phyloP scores from a whole-genome alignment of 768 basidiomycete genomes.

The Hericium coralloides region DNA sequence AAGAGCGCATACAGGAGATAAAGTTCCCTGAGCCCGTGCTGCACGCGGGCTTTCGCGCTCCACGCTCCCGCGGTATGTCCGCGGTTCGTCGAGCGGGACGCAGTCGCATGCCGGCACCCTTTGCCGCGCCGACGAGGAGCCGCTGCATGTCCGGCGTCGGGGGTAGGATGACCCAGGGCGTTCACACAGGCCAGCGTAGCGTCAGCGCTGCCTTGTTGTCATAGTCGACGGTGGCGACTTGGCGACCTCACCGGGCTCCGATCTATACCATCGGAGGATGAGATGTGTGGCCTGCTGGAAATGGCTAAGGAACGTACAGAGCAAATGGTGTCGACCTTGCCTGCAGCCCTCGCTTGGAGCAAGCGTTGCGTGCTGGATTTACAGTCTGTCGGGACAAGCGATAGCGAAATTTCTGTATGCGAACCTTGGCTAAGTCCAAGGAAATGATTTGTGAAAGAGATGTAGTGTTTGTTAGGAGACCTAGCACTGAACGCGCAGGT shows the following conservation, averaged over 20 bases:
- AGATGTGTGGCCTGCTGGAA: too few species aligned
- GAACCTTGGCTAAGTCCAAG: background rate
- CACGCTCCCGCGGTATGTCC: slow-evolving; percentile 5
- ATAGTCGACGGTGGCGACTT: slow-evolving; percentile 6
- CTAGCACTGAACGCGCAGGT: too few species aligned
- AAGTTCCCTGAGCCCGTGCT: slow-evolving; percentile 2
- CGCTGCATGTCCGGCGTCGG: background rate
- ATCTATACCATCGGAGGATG: too few species aligned
- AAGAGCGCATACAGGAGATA: slow-evolving; percentile 10
- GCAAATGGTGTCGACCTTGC: background rate
- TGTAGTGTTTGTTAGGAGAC: too few species aligned
- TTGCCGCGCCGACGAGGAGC: slow-evolving; percentile 5
- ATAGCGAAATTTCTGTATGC: background rate
- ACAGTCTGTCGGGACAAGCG: background rate
- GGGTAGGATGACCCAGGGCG: slow-evolving; percentile 3
- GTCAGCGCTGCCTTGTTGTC: slow-evolving; percentile 3
- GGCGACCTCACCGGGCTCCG: background rate
- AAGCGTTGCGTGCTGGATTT: background rate
- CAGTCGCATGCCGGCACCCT: slow-evolving; percentile 6
- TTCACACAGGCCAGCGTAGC: slow-evolving; percentile 2
- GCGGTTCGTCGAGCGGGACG: slow-evolving; percentile 2
- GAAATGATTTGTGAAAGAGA: too few species aligned
- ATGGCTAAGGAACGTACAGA: background rate
- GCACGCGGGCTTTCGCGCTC: background rate
- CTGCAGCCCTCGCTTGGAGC: background rate